Conservation (phyloP, 805 yeast species). For the Saccharomycopsis schoenii region DNA sequence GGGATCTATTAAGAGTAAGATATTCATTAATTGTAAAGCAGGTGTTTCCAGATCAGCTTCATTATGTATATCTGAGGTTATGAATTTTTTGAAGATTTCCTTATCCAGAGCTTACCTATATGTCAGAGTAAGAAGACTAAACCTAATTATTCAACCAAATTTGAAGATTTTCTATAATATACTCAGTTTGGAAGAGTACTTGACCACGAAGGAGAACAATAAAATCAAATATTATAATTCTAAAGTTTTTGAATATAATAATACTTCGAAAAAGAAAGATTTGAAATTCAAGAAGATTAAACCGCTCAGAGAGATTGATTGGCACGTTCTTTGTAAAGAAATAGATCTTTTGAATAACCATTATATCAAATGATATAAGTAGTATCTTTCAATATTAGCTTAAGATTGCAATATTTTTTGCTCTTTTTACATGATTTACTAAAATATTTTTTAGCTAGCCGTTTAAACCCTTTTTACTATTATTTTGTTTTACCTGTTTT, state of each 20-base stretch:
- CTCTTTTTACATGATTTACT: no score
- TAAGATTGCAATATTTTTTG: no score
- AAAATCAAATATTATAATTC: slow-evolving; percentile 12
- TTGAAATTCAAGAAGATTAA: slow-evolving; percentile 7
- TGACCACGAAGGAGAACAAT: slow-evolving; percentile 17
- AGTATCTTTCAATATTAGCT: neutral
- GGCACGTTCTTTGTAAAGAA: slow-evolving; percentile 82
- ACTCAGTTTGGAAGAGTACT: slow-evolving; percentile 36
- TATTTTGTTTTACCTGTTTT: neutral
- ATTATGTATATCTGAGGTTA: slow-evolving; percentile 90
- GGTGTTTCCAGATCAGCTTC: slow-evolving; percentile 96
- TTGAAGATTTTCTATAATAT: slow-evolving; percentile 86
- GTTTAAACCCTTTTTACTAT: neutral
- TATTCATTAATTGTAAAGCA: slow-evolving; percentile 86
- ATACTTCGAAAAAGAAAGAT: slow-evolving; percentile 10
- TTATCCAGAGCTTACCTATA: slow-evolving; percentile 74
- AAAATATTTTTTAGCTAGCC: no score
- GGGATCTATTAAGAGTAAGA: slow-evolving; percentile 23
- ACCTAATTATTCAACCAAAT: slow-evolving; percentile 91
- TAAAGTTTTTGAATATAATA: slow-evolving; percentile 14
- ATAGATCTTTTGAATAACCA: slow-evolving; percentile 58
- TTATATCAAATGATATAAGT: slow-evolving; percentile 14
- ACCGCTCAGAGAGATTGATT: slow-evolving; percentile 58
- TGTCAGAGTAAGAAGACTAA: slow-evolving; percentile 84
- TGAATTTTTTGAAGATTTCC: slow-evolving; percentile 63